Conservation (phyloP, 371 early-diverging fungal genomes). For the Lichtheimia hyalospora region DNA sequence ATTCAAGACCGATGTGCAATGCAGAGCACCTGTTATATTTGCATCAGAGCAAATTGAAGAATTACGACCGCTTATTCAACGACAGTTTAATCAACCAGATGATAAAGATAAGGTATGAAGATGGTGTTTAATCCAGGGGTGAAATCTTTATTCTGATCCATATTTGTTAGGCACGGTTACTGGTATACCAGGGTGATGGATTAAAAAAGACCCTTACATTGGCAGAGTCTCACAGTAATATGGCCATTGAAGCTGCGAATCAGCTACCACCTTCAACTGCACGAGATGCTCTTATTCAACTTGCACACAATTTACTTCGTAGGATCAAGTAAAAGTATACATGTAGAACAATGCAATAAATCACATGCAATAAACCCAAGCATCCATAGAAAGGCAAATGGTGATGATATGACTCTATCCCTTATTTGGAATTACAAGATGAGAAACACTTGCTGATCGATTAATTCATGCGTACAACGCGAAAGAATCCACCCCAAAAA, state of each 20-base stretch:
- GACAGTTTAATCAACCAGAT: conserved; percentile 69
- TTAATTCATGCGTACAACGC: no score
- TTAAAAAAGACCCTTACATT: conserved; percentile 61
- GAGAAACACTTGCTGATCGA: no score
- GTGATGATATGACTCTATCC: no score
- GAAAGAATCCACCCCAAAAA: no score
- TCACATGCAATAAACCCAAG: no score
- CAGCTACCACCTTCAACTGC: conserved; percentile 70
- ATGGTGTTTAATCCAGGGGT: background rate
- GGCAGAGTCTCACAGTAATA: conserved; percentile 57
- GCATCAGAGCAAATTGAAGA: conserved; percentile 87
- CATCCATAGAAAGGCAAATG: no score
- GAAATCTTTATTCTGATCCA: no score
- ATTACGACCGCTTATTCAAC: conserved; percentile 77
- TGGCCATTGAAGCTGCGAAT: conserved; percentile 62
- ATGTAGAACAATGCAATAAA: no score
- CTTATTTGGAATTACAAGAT: no score
- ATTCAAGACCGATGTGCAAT: conserved; percentile 71
- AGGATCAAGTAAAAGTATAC: conserved; percentile 1
- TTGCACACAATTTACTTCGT: conserved; percentile 51
- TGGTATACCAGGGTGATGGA: conserved; percentile 72
- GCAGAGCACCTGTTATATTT: conserved; percentile 82
- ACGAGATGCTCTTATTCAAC: conserved; percentile 54
- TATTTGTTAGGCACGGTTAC: conserved; percentile 53
- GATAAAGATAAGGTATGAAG: conserved; percentile 56